Evolutionary conservation across 352 stramenopile genomes (phyloP), one percentile per base, ranked within the genome.

Genomic region (Phytophthora foliorum): DNA sequence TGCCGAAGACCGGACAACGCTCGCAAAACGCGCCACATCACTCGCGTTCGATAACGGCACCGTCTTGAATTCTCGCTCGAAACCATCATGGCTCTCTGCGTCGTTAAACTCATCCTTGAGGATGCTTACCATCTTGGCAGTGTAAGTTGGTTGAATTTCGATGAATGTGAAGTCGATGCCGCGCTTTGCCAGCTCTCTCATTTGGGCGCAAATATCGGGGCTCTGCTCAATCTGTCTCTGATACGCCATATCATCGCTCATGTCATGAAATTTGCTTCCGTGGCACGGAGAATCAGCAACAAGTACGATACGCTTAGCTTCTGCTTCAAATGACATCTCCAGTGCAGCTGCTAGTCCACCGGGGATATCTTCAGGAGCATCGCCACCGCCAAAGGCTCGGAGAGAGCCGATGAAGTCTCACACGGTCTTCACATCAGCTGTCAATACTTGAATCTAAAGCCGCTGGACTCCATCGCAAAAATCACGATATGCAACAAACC

Each of bases 151-250:
- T 1, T 61, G 0, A 16, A 80, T 65, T 34, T 84, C 73, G 13
- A 86, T 72, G 19, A 82, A 71, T 6, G 71, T 74, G 19, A 86
- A 76, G n/a, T 86, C 78, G 24, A 86, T 78, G 0, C 75, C 78
- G 1, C 55, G 48, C 2, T 8, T 19, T 10, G 56, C 63, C 2
- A 86, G 42, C 59, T 61, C 48, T 32, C 67, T 52, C 75, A 82
- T 80, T 58, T 84, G 69, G 25, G 39, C 29, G 14, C 68, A 69
- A 57, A 84, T 84, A 31, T 66, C 57, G 2, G 78, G 76, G 10
- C 69, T 77, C 11, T 51, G 52, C 1, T 50, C n/a, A 13, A 80
- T 82, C n/a, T 78, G 38, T 0, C 1, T 10, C 6, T 6, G 25
- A 19, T 76, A 76, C 1, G 3, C 21, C 16, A 32, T 16, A 52